phyloP scores from a whole-genome alignment of 202 grass and related monocot species.

The Elaeis oleifera region DNA sequence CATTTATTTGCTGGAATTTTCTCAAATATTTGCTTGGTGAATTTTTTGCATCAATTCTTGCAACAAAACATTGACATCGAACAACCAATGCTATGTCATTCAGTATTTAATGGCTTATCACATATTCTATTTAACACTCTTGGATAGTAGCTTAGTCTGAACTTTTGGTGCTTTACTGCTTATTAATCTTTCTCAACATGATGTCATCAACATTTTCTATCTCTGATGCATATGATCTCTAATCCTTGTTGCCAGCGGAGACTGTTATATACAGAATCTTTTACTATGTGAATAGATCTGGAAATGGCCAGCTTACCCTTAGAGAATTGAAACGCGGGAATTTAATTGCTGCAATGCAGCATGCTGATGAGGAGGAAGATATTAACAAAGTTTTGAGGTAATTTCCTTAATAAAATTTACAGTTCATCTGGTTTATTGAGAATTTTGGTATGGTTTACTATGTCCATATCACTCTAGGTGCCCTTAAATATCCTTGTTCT shows the following conservation, averaged over 20 bases:
- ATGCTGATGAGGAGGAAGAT: constrained; percentile 96
- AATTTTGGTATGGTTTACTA: no score
- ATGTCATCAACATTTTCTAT: not conserved
- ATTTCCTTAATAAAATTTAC: constrained; percentile 14
- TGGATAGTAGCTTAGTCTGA: no score
- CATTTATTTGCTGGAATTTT: no score
- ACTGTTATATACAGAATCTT: constrained; percentile 99
- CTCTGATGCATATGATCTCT: constrained; percentile 23
- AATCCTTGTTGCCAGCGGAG: constrained; percentile 64
- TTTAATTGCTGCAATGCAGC: constrained; percentile 95
- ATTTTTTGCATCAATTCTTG: no score
- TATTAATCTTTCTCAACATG: constrained; percentile 3
- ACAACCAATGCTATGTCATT: no score
- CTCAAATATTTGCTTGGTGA: no score
- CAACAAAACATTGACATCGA: no score
- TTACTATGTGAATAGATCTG: constrained; percentile 97
- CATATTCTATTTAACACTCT: no score
- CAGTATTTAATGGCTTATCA: no score
- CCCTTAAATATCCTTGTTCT: no score
- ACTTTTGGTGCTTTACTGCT: no score
- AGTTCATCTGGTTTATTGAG: not conserved
- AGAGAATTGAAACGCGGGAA: constrained; percentile 94
- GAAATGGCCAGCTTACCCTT: constrained; percentile 81
- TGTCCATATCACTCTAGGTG: no score
- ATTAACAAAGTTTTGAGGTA: constrained; percentile 99